Evolutionary conservation across 1,284 basidiomycete genomes (phyloP), one percentile per base, ranked within the genome.

Genomic region (Rhodofomes roseus): DNA sequence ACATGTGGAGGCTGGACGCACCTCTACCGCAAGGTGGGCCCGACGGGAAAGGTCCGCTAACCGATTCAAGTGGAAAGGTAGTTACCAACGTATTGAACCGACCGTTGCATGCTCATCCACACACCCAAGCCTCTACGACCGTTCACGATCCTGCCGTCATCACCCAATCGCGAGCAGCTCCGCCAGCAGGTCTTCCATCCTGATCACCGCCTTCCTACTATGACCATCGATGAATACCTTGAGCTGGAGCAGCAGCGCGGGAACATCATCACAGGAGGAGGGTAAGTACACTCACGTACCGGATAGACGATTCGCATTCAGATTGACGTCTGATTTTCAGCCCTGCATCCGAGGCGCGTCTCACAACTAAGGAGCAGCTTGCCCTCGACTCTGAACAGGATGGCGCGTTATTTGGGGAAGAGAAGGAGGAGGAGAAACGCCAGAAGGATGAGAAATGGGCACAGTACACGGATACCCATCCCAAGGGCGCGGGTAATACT

Each of bases 151-250:
- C 79, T 97, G n/a, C 92, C 93, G 1, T 83, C 88, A 1, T 81
- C 82, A 25, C 75, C 81, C 2, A 84, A 92, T 62, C 86, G 93
- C 56, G 81, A 88, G 46, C 81, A 87, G 31, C 69, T 96, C 8
- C 86, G 89, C 68, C 75, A 81, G 0, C 86, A 93, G 68, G 95
- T 98, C 2, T 99, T 98, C 76, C 83, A 88, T 16, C 84, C 93
- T 3, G 85, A 84, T n/a, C 87, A 98, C 72, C 84, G 90, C 23
- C 78, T 99, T 31, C 96, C 96, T 2, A 96, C 94, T 0, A 98
- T 99, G 97, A 85, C 90, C 1, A 87, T 99, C 65, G 96, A 99
- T 70, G 93, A 99, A 73, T 98, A 96, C 70, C 82, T 99, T 23
- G 87, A 91, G 65, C 88, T 95, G 61, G 96, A 99, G 72, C 77